Conservation (phyloP, 345 rosid genomes). For the Citrus australasica region DNA sequence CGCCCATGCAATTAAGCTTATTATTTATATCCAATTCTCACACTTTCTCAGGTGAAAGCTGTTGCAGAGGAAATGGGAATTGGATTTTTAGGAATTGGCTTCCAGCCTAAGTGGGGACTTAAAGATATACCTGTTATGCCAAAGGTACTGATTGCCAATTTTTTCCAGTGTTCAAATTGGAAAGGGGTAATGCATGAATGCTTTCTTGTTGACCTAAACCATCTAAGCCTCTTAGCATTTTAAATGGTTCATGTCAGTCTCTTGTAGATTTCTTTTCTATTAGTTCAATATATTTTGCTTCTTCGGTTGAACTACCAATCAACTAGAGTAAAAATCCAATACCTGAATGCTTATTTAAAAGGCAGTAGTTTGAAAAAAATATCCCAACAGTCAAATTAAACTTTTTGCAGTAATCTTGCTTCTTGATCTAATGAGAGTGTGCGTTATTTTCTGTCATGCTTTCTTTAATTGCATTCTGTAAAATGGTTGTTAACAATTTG, state of each 20-base stretch:
- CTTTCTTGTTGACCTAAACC: neutral
- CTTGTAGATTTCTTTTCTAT: neutral
- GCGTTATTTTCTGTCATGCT: neutral
- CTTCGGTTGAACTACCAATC: neutral
- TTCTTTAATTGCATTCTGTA: neutral
- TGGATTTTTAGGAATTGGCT: conserved; percentile 97
- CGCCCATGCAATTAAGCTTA: neutral
- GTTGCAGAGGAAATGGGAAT: conserved; percentile 99
- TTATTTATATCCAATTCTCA: neutral
- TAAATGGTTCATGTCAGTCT: neutral
- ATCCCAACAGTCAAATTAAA: neutral
- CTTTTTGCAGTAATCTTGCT: neutral
- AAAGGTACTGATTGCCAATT: conserved; percentile 49
- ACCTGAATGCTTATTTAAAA: too few relatives aligned
- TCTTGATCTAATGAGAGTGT: neutral
- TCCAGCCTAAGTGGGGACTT: conserved; percentile 90
- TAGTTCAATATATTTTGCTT: neutral
- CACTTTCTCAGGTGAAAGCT: conserved; percentile 74
- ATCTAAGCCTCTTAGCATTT: neutral
- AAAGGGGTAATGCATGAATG: neutral
- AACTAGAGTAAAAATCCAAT: too few relatives aligned
- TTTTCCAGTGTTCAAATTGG: neutral
- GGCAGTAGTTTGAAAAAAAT: neutral
- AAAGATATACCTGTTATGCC: conserved; percentile 97
- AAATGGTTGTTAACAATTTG: neutral